phyloP scores from a whole-genome alignment of 2,329 filamentous ascomycete species.

The Colletotrichum endophyticum region DNA sequence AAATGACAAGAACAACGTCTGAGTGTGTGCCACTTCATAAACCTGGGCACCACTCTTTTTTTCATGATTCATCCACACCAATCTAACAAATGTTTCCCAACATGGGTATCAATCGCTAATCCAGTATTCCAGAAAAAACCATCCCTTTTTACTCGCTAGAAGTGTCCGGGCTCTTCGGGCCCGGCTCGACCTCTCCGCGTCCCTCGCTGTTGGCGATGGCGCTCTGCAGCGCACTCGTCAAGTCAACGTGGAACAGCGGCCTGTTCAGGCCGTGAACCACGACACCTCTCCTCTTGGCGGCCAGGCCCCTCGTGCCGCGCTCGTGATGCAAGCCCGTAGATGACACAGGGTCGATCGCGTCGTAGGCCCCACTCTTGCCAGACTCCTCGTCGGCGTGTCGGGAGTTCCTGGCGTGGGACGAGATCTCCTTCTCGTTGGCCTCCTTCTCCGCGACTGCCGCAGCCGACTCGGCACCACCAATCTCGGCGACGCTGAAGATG shows the following conservation, averaged over 20 bases:
- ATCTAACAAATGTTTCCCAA: background rate
- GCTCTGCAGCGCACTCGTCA: slow-evolving; percentile 87
- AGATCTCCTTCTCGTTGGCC: slow-evolving; percentile 52
- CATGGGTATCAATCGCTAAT: slow-evolving; percentile 21
- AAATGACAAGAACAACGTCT: background rate
- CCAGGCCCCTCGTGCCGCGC: slow-evolving; percentile 33
- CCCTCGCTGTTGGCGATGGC: slow-evolving; percentile 81
- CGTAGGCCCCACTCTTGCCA: slow-evolving; percentile 34
- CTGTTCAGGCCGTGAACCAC: slow-evolving; percentile 86
- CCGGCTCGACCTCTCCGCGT: slow-evolving; percentile 29
- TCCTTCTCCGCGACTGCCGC: slow-evolving; percentile 70
- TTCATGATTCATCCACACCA: background rate
- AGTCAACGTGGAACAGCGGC: slow-evolving; percentile 92
- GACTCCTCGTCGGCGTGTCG: slow-evolving; percentile 38
- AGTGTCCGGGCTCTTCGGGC: slow-evolving; percentile 1
- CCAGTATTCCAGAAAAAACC: background rate
- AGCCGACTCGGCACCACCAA: slow-evolving; percentile 74
- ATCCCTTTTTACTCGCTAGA: background rate
- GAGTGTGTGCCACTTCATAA: background rate
- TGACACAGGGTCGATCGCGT: slow-evolving; percentile 33
- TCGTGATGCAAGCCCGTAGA: slow-evolving; percentile 6
- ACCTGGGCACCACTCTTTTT: background rate
- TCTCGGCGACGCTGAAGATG: slow-evolving; percentile 93
- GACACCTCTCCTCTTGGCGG: slow-evolving; percentile 56
- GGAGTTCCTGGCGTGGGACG: slow-evolving; percentile 3